Evolutionary conservation across 164 flowering plant genomes (phyloP).

Genomic region (Tinospora cordifolia): DNA sequence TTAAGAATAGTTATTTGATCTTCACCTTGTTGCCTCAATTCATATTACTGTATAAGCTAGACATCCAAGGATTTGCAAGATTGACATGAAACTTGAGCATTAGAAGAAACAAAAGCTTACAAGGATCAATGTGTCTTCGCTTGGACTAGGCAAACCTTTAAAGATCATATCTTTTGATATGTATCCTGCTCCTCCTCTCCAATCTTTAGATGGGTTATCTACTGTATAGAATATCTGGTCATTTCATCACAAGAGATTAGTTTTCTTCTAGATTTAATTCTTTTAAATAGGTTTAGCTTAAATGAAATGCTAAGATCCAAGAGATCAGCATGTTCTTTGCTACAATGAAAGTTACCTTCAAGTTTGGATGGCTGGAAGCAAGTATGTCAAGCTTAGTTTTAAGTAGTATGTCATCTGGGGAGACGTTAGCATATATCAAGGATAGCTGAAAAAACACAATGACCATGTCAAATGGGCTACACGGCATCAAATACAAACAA

Average conservation of each 20-base stretch:
- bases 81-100: no score
- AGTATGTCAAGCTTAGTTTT: constrained; percentile 89
- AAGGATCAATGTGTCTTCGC: constrained; percentile 73
- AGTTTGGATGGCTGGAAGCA: constrained; percentile 73
- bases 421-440: constrained; percentile 76
- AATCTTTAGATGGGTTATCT: constrained; percentile 74
- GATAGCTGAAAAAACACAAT: constrained; percentile 48
- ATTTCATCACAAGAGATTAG: constrained; percentile 5
- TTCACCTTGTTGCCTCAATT: no score
- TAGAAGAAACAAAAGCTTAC: constrained; percentile 40
- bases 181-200: constrained; percentile 87
- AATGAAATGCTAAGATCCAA: not conserved
- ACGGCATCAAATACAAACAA: not conserved
- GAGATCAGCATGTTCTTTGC: not conserved
- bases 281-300: not conserved
- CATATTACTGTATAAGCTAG: no score
- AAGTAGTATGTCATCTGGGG: constrained; percentile 94
- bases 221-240: constrained; percentile 83
- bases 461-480: constrained; percentile 1
- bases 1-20: no score
- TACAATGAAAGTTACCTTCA: constrained; percentile 54
- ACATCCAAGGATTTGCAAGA: no score
- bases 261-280: not conserved
- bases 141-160: constrained; percentile 87
- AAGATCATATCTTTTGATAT: constrained; percentile 70